Evolutionary conservation across 1,139 yeast genomes (phyloP).

Genomic region (Blastobotrys illinoisensis): DNA sequence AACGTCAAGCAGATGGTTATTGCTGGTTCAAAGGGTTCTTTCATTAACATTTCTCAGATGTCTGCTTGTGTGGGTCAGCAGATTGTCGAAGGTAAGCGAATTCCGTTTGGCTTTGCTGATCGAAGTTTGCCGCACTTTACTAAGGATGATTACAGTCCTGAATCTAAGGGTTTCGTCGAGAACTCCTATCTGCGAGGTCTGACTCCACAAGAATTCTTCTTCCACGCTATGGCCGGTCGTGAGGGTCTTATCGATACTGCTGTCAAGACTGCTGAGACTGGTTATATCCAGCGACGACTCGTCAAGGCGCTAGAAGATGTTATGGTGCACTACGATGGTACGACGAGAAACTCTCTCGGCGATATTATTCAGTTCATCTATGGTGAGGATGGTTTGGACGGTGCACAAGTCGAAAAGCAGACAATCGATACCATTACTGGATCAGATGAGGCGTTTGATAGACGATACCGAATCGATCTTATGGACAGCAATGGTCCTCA

Average conservation of each 20-base stretch:
- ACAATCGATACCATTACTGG: constrained; percentile 97
- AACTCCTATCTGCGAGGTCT: constrained; percentile 95
- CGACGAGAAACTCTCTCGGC: constrained; percentile 95
- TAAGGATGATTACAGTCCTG: constrained; percentile 97
- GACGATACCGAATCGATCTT: constrained; percentile 80
- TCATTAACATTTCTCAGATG: constrained; percentile 98
- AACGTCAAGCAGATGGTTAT: constrained; percentile 99
- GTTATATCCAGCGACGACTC: constrained; percentile 97
- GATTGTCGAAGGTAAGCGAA: constrained; percentile 99
- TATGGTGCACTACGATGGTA: constrained; percentile 98
- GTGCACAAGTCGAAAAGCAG: constrained; percentile 95
- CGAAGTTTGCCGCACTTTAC: constrained; percentile 97
- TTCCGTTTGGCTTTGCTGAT: constrained; percentile 94
- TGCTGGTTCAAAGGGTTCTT: constrained; percentile 98
- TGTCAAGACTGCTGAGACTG: constrained; percentile 97
- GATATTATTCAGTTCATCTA: constrained; percentile 93
- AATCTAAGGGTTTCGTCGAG: constrained; percentile 95
- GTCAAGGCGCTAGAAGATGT: constrained; percentile 98
- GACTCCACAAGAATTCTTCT: constrained; percentile 97
- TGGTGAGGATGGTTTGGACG: constrained; percentile 99
- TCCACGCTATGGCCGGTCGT: constrained; percentile 99
- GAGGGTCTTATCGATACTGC: constrained; percentile 99
- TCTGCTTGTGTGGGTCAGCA: constrained; percentile 99
- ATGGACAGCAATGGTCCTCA: constrained; percentile 50
- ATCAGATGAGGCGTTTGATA: constrained; percentile 74